Evolutionary conservation across 1,139 yeast species (phyloP).

Genomic region (Pichia sp.): DNA sequence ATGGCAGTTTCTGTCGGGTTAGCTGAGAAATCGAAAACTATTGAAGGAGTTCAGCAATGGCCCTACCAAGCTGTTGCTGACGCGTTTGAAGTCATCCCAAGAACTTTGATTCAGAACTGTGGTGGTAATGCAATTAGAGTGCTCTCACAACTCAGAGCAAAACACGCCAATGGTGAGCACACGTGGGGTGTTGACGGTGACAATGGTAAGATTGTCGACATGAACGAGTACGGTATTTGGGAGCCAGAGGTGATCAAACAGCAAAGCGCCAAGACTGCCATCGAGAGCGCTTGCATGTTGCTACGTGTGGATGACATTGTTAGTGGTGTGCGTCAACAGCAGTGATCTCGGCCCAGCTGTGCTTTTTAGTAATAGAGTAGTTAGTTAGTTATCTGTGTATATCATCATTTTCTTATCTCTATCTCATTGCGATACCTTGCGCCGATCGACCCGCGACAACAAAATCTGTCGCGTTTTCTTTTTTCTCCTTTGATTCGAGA

Average conservation of each 20-base stretch:
- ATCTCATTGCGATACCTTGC: no score
- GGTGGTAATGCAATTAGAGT: constrained; percentile 95
- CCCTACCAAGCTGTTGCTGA: constrained; percentile 99
- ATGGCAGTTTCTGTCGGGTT: constrained; percentile 93
- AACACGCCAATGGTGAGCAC: constrained; percentile 84
- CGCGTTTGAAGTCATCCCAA: constrained; percentile 96
- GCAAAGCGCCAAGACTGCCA: constrained; percentile 94
- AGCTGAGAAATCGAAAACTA: constrained; percentile 84
- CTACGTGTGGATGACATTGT: constrained; percentile 97
- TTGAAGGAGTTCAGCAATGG: constrained; percentile 97
- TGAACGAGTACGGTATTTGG: constrained; percentile 96
- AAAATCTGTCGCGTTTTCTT: neutral
- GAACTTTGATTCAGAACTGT: constrained; percentile 94
- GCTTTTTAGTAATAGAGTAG: neutral
- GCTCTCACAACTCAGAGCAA: constrained; percentile 87
- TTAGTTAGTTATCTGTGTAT: neutral
- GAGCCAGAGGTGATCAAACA: constrained; percentile 98
- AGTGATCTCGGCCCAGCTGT: constrained; percentile 6
- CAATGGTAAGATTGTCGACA: constrained; percentile 87
- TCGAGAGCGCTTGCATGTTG: constrained; percentile 92
- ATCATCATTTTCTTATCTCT: neutral
- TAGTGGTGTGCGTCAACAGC: constrained; percentile 74
- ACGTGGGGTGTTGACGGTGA: constrained; percentile 96
- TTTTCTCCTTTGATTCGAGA: constrained; percentile 2
- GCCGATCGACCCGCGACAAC: neutral